Conservation (phyloP, 78 protist species). For the Speleostelium caveatum region DNA sequence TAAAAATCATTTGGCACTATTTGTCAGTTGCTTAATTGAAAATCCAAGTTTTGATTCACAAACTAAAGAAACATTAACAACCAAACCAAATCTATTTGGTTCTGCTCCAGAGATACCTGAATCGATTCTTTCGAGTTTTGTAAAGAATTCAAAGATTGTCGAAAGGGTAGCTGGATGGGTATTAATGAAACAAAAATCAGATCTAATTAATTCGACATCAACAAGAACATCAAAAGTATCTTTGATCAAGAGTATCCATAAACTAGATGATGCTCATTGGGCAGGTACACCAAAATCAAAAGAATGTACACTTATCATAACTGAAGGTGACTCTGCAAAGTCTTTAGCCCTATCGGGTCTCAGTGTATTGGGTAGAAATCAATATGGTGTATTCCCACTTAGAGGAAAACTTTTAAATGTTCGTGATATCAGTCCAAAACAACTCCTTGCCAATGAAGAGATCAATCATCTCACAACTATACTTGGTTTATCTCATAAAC, state of each 20-base stretch:
- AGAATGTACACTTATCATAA: constrained; percentile 98
- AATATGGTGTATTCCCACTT: constrained; percentile 99
- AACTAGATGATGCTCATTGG: constrained; percentile 98
- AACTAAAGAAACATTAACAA: constrained; percentile 95
- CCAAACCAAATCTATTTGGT: constrained; percentile 88
- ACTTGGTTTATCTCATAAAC: constrained; percentile 93
- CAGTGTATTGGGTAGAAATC: constrained; percentile 95
- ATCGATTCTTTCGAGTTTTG: not conserved
- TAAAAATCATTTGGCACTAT: constrained; percentile 90
- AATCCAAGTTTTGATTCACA: constrained; percentile 99
- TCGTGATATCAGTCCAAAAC: constrained; percentile 92
- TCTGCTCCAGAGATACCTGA: constrained; percentile 79
- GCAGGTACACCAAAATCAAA: constrained; percentile 91
- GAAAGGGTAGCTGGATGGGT: constrained; percentile 79
- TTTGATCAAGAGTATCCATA: constrained; percentile 87
- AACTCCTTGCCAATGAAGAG: constrained; percentile 91
- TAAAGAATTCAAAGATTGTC: constrained; percentile 42
- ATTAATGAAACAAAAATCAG: constrained; percentile 74
- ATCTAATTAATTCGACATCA: constrained; percentile 31
- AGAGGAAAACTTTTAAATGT: constrained; percentile 99
- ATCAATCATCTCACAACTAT: constrained; percentile 88
- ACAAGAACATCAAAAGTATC: constrained; percentile 24
- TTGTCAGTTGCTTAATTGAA: constrained; percentile 96
- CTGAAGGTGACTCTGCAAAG: constrained; percentile 86
- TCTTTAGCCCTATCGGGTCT: constrained; percentile 90